phyloP scores from a whole-genome alignment of 257 asterid species.

The Linderniella brevidens region DNA sequence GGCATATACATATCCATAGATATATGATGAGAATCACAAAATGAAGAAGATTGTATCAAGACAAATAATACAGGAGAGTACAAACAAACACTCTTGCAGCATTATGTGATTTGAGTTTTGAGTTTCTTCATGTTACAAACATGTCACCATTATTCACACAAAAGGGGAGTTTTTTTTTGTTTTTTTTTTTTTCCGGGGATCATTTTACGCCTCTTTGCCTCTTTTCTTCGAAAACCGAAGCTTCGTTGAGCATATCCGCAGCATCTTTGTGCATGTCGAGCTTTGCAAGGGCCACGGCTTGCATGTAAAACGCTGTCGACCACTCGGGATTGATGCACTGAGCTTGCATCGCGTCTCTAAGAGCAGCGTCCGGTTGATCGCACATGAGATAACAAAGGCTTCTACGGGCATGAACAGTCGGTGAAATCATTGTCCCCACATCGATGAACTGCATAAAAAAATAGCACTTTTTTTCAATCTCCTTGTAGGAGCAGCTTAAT shows the following conservation, averaged over 20 bases:
- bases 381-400: slow-evolving; percentile 91
- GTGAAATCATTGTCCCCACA: slow-evolving; percentile 94
- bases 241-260: slow-evolving; percentile 93
- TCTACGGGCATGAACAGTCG: slow-evolving; percentile 86
- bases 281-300: slow-evolving; percentile 89
- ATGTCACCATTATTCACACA: no score
- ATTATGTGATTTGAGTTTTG: no score
- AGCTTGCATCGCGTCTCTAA: slow-evolving; percentile 98
- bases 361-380: slow-evolving; percentile 92
- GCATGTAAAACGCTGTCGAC: slow-evolving; percentile 97
- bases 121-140: no score
- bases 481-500: no score
- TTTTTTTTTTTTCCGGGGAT: neutral
- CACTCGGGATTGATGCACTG: slow-evolving; percentile 83
- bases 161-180: no score
- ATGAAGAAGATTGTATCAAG: no score
- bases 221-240: slow-evolving; percentile 70
- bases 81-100: no score
- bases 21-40: no score
- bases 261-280: slow-evolving; percentile 97
- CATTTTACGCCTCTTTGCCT: slow-evolving; percentile 52
- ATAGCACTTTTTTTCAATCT: slow-evolving; percentile 1
- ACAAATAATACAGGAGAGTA: no score
- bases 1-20: no score
- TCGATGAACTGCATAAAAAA: slow-evolving; percentile 58